Evolutionary conservation across 257 asterid genomes (phyloP).

Genomic region (Nemophila menziesii): DNA sequence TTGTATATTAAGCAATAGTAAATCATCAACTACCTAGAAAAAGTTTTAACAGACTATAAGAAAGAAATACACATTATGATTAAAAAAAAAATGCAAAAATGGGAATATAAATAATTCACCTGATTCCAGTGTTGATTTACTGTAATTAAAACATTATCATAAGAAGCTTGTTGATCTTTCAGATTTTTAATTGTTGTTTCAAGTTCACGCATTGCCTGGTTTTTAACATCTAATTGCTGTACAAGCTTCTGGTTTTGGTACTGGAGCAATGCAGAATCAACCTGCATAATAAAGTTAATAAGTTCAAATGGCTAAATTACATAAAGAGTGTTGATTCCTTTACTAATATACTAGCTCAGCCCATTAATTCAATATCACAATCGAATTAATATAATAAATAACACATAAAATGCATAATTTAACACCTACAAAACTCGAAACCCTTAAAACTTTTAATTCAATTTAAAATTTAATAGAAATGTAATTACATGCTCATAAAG

Average conservation of each 20-base stretch:
- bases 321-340: neutral
- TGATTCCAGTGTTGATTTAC: conserved; percentile 84
- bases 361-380: neutral
- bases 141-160: conserved; percentile 53
- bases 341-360: neutral
- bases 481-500: neutral
- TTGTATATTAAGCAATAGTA: conserved; percentile 64
- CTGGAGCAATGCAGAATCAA: conserved; percentile 91
- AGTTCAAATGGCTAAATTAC: neutral
- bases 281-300: conserved; percentile 28
- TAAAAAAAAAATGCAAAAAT: conserved; percentile 2
- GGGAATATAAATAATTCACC: conserved; percentile 29
- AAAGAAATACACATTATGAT: too few relatives aligned
- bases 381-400: neutral
- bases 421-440: neutral
- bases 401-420: neutral
- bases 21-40: conserved; percentile 63
- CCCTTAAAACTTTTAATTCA: neutral
- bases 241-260: conserved; percentile 92
- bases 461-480: too few relatives aligned
- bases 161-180: conserved; percentile 61
- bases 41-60: conserved; percentile 10
- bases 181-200: conserved; percentile 58
- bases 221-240: conserved; percentile 76
- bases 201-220: conserved; percentile 66